phyloP scores from a whole-genome alignment of 331 rosid genomes.

The Quercus lobata region DNA sequence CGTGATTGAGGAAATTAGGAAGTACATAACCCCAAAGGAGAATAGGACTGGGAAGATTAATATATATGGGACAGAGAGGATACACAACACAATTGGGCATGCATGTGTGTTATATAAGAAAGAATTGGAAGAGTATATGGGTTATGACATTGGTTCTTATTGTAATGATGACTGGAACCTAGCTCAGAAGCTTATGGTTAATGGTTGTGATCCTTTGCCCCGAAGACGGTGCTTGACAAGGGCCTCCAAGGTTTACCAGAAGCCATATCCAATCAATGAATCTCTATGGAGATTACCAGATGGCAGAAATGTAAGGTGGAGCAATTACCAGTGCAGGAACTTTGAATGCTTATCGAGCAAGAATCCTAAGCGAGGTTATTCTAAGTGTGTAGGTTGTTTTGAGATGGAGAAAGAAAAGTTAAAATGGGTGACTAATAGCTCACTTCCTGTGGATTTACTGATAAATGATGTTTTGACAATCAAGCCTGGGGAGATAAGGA shows the following conservation, averaged over 20 bases:
- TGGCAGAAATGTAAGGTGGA: constrained; percentile 79
- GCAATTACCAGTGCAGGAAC: constrained; percentile 72
- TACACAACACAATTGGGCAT: constrained; percentile 84
- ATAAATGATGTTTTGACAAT: constrained; percentile 49
- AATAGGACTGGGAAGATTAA: constrained; percentile 54
- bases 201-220: constrained; percentile 92
- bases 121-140: constrained; percentile 77
- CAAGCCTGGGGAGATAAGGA: constrained; percentile 62
- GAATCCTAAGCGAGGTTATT: constrained; percentile 63
- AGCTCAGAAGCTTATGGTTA: constrained; percentile 82
- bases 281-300: constrained; percentile 80
- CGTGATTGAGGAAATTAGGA: constrained; percentile 72
- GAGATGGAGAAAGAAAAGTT: constrained; percentile 86
- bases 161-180: constrained; percentile 92
- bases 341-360: constrained; percentile 70
- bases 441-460: constrained; percentile 44
- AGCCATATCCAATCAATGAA: constrained; percentile 70
- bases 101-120: constrained; percentile 67
- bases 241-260: constrained; percentile 69
- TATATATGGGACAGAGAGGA: constrained; percentile 52
- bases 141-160: constrained; percentile 83
- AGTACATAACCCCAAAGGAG: constrained; percentile 85
- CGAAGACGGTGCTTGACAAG: constrained; percentile 78
- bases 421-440: constrained; percentile 67
- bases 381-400: constrained; percentile 77